phyloP scores from a whole-genome alignment of 306 rosid genomes.

The Spatholobus suberectus region DNA sequence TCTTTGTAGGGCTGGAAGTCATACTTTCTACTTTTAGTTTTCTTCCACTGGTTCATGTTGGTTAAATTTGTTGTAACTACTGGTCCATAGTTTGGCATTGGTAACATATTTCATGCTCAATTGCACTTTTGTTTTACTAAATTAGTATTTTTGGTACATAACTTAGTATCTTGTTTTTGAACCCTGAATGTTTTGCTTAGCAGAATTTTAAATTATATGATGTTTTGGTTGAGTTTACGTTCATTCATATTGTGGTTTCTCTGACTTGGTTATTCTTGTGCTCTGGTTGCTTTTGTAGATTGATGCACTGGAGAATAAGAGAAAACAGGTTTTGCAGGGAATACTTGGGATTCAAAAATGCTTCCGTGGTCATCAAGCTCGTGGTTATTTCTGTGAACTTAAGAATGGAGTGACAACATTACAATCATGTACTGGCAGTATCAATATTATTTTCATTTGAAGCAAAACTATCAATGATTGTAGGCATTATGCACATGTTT shows the following conservation, averaged over 20 bases:
- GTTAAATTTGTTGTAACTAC: slow-evolving; percentile 12
- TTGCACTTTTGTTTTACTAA: neutral
- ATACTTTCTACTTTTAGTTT: slow-evolving; percentile 16
- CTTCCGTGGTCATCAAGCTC: slow-evolving; percentile 79
- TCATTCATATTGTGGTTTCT: slow-evolving; percentile 34
- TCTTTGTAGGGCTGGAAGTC: slow-evolving; percentile 16
- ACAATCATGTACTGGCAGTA: slow-evolving; percentile 70
- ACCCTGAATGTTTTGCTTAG: slow-evolving; percentile 18
- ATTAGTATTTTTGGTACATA: slow-evolving; percentile 2
- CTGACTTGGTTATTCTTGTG: slow-evolving; percentile 42
- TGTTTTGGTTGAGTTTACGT: slow-evolving; percentile 36
- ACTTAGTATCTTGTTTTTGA: neutral
- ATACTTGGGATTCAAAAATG: slow-evolving; percentile 70
- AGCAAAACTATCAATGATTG: slow-evolving; percentile 11
- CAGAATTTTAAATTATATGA: slow-evolving; percentile 1
- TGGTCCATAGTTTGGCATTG: slow-evolving; percentile 5
- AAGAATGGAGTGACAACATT: slow-evolving; percentile 56
- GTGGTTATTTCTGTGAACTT: slow-evolving; percentile 56
- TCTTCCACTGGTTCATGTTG: neutral
- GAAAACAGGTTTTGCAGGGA: slow-evolving; percentile 65
- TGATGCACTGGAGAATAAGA: slow-evolving; percentile 72
- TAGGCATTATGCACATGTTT: slow-evolving; percentile 28
- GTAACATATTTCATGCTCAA: slow-evolving; percentile 23
- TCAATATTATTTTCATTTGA: slow-evolving; percentile 37
- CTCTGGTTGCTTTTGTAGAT: slow-evolving; percentile 60